Evolutionary conservation across 2,329 filamentous ascomycete species (phyloP), one percentile per base, ranked within the genome.

Genomic region (Harringtonia lauricola): DNA sequence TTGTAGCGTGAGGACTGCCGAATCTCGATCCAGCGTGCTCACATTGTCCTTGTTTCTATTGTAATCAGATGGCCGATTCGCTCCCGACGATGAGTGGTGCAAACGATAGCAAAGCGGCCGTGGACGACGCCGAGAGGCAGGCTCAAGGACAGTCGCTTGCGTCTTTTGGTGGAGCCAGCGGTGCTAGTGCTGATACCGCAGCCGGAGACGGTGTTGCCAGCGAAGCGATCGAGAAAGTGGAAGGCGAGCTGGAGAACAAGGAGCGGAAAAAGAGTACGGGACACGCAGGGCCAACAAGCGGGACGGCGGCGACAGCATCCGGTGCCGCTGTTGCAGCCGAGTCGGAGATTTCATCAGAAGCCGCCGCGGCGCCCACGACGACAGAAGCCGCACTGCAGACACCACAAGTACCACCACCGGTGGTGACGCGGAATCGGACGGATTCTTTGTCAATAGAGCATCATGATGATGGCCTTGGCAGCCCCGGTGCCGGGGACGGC

Each of bases 371-470:
- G n/a, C 29, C 29, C 30, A 14, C 30, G 2, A n/a, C n/a, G n/a
- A n/a, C n/a, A n/a, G 41, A 19, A 19, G 29, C 15, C 9, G 15
- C 35, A 5, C 14, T 38, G 18, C 22, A 29, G 3, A 14, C 24
- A 22, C 46, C 47, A 29, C 41, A 41, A n/a, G 22, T 39, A 15
- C 42, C 47, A 8, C 38, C 41, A 17, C 28, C 44, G 4, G 45
- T 45, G 2, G 43, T 45, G 9, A 26, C 31, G 18, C 45, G 62
- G 64, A 39, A 56, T 55, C 13, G 54, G n/a, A 28, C 33, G 4
- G 43, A 48, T 35, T 52, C 49, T 13, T 36, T 52, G 12, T 36
- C 49, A 17, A 52, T 51, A 35, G 43, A 47, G 4, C 38, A 21
- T 10, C 22, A 24, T 3, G 41, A 44, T 22, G 43, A 43, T 6